Evolutionary conservation across 768 basidiomycete species (phyloP).

Genomic region (Phaeotremella skinneri): DNA sequence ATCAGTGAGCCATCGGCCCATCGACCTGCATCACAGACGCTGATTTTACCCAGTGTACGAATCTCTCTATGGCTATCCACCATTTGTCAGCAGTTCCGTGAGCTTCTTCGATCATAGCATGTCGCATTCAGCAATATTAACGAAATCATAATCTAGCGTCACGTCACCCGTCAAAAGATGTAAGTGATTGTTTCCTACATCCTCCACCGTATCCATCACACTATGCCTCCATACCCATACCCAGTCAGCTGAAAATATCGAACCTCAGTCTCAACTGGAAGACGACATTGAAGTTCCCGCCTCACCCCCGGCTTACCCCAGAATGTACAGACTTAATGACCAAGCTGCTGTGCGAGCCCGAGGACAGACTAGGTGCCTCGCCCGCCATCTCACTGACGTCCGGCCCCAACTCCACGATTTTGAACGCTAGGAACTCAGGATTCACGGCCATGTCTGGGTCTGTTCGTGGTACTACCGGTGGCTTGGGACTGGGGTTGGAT

Average conservation of each 20-base stretch:
- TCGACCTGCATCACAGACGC: background rate
- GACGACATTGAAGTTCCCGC: slow-evolving; percentile 79
- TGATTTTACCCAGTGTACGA: slow-evolving; percentile 63
- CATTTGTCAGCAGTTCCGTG: slow-evolving; percentile 92
- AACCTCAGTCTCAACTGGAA: slow-evolving; percentile 74
- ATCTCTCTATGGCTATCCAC: slow-evolving; percentile 90
- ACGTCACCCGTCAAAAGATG: slow-evolving; percentile 94
- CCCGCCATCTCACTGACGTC: background rate
- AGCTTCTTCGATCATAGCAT: slow-evolving; percentile 49
- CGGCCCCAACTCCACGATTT: slow-evolving; percentile 75
- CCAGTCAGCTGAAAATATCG: too few species aligned
- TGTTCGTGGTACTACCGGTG: slow-evolving; percentile 4
- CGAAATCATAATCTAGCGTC: too few species aligned
- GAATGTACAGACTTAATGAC: slow-evolving; percentile 86
- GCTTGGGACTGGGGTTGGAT: slow-evolving; percentile 55
- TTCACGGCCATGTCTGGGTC: too few species aligned
- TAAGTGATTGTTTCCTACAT: slow-evolving; percentile 12
- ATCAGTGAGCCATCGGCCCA: slow-evolving; percentile 58
- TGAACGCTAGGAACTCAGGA: slow-evolving; percentile 68
- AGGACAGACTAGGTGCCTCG: slow-evolving; percentile 67
- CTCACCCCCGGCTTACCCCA: slow-evolving; percentile 75
- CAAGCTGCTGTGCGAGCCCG: slow-evolving; percentile 87
- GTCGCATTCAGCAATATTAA: too few species aligned
- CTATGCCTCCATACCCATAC: too few species aligned
- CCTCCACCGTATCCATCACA: background rate